Conservation (phyloP, 257 asterid species). For the Petunia axillaris region DNA sequence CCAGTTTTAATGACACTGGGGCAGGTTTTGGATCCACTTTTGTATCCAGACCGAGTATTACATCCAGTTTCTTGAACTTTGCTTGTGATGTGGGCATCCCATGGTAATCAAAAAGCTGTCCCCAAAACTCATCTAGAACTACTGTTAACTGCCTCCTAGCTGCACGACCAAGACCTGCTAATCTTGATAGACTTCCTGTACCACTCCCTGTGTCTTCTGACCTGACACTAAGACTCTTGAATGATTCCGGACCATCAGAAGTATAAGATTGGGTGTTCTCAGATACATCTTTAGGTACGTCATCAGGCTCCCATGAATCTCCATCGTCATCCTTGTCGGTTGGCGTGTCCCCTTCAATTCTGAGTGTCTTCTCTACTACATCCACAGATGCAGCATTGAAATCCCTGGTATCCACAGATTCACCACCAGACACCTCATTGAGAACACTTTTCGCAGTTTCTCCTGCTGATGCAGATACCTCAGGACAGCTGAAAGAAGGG, state of each 20-base stretch:
- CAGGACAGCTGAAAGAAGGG: slow-evolving; percentile 38
- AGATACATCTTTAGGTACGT: slow-evolving; percentile 49
- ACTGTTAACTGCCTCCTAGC: slow-evolving; percentile 82
- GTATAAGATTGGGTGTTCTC: slow-evolving; percentile 51
- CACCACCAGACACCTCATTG: slow-evolving; percentile 42
- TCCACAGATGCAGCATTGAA: slow-evolving; percentile 42
- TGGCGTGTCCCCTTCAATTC: slow-evolving; percentile 46
- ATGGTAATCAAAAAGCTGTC: slow-evolving; percentile 83
- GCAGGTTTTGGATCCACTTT: slow-evolving; percentile 59
- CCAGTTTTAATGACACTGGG: slow-evolving; percentile 55
- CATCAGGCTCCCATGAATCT: slow-evolving; percentile 68
- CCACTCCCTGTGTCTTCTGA: slow-evolving; percentile 85
- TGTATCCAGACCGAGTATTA: slow-evolving; percentile 60
- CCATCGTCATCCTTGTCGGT: slow-evolving; percentile 55
- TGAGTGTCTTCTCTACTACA: slow-evolving; percentile 49
- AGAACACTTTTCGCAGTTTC: slow-evolving; percentile 39
- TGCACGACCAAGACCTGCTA: slow-evolving; percentile 94
- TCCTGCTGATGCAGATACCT: slow-evolving; percentile 36
- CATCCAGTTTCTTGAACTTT: slow-evolving; percentile 68
- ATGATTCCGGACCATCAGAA: slow-evolving; percentile 83
- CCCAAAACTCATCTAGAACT: slow-evolving; percentile 89
- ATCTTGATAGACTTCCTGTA: slow-evolving; percentile 80
- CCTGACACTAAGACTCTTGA: slow-evolving; percentile 71
- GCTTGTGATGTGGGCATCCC: slow-evolving; percentile 81
- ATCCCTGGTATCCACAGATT: slow-evolving; percentile 35